Evolutionary conservation across 2,329 filamentous ascomycete species (phyloP).

Genomic region (Pseudogymnoascus sp.): DNA sequence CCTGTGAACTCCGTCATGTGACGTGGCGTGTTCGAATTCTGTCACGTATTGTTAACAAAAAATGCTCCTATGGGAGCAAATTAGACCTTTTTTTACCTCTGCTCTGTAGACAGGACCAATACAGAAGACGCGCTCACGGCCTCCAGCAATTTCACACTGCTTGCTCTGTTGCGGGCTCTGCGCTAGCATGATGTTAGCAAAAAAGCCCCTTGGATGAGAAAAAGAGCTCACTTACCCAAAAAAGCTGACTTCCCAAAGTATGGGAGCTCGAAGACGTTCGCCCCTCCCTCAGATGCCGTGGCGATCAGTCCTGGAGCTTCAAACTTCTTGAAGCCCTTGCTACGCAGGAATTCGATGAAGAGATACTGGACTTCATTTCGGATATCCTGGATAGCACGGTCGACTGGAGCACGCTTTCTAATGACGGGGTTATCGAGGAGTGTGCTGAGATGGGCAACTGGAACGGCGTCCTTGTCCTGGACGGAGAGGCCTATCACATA

Average conservation of each 20-base stretch:
- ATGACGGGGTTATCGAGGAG: slow-evolving; percentile 88
- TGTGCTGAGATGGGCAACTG: slow-evolving; percentile 74
- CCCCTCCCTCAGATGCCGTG: slow-evolving; percentile 80
- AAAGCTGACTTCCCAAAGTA: slow-evolving; percentile 85
- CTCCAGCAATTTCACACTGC: slow-evolving; percentile 76
- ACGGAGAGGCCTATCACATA: slow-evolving; percentile 1
- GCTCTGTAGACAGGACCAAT: slow-evolving; percentile 65
- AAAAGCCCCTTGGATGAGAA: neutral
- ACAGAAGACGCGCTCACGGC: slow-evolving; percentile 71
- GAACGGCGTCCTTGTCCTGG: slow-evolving; percentile 49
- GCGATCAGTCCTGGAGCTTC: slow-evolving; percentile 86
- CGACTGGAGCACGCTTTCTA: slow-evolving; percentile 85
- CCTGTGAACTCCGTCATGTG: slow-evolving; percentile 87
- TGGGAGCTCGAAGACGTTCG: slow-evolving; percentile 81
- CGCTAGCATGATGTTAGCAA: too few species aligned
- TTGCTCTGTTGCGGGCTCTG: slow-evolving; percentile 84
- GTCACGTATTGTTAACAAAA: too few species aligned
- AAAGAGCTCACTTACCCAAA: slow-evolving; percentile 40
- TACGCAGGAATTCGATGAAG: slow-evolving; percentile 73
- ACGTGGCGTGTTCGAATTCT: slow-evolving; percentile 61
- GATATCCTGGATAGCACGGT: slow-evolving; percentile 69
- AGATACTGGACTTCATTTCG: slow-evolving; percentile 43
- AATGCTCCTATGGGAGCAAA: too few species aligned
- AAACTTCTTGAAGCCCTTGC: slow-evolving; percentile 71
- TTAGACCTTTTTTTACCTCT: too few species aligned